Evolutionary conservation across 1,284 basidiomycete species (phyloP).

Genomic region (Pseudozyma pruni): DNA sequence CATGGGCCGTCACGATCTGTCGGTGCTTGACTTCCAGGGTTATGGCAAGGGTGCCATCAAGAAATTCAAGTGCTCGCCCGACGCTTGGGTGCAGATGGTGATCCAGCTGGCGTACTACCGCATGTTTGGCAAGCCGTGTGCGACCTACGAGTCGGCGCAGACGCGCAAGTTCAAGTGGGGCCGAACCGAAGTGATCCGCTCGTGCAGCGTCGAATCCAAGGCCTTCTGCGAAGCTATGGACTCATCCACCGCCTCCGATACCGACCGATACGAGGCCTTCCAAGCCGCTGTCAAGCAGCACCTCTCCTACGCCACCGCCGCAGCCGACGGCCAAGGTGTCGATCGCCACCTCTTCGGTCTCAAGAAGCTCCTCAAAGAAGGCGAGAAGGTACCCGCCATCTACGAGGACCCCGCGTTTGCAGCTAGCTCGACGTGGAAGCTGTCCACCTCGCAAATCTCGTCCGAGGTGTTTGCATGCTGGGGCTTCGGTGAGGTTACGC

Average conservation of each 20-base stretch:
- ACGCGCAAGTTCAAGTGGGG: slow-evolving; percentile 92
- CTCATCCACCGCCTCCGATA: slow-evolving; percentile 72
- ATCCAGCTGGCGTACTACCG: slow-evolving; percentile 94
- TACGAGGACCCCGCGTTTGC: slow-evolving; percentile 82
- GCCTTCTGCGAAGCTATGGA: slow-evolving; percentile 91
- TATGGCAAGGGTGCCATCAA: slow-evolving; percentile 93
- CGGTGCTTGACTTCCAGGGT: slow-evolving; percentile 85
- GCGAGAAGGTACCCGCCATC: slow-evolving; percentile 80
- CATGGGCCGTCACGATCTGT: slow-evolving; percentile 82
- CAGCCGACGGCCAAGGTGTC: slow-evolving; percentile 92
- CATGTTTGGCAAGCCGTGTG: slow-evolving; percentile 80
- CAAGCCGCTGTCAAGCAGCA: slow-evolving; percentile 83
- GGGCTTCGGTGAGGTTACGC: slow-evolving; percentile 93
- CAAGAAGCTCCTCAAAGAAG: slow-evolving; percentile 81
- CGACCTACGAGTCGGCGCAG: slow-evolving; percentile 92
- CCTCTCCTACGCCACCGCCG: slow-evolving; percentile 86
- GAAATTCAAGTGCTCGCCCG: slow-evolving; percentile 86
- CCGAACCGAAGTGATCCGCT: slow-evolving; percentile 92
- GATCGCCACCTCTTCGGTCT: slow-evolving; percentile 94
- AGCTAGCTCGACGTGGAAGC: slow-evolving; percentile 85
- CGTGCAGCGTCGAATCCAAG: slow-evolving; percentile 82
- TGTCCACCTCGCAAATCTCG: slow-evolving; percentile 89
- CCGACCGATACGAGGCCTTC: slow-evolving; percentile 78
- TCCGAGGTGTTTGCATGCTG: slow-evolving; percentile 88
- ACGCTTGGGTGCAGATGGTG: slow-evolving; percentile 91